Conservation (phyloP, 768 basidiomycete genomes). For the Mycena crocata region DNA sequence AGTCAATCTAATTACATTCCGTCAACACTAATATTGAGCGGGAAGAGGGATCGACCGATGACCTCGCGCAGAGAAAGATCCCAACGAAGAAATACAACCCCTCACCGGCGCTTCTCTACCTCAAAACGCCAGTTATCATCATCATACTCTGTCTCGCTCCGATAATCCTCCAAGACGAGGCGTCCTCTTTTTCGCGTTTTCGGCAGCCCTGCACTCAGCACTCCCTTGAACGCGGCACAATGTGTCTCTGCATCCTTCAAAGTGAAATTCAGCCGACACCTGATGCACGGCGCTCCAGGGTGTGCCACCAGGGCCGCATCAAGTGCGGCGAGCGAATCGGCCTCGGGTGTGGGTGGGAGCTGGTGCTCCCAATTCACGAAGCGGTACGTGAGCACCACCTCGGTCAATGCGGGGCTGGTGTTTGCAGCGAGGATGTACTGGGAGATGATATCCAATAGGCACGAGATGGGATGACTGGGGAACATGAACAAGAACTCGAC, state of each 20-base stretch:
- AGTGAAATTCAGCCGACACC: background rate
- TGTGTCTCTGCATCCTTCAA: background rate
- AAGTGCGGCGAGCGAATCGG: background rate
- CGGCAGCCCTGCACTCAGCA: too few species aligned
- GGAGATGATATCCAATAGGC: background rate
- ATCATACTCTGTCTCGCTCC: too few species aligned
- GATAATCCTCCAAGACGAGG: too few species aligned
- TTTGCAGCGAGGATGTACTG: background rate
- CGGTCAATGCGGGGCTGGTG: background rate
- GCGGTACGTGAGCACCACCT: background rate
- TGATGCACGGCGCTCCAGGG: background rate
- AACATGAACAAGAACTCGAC: background rate
- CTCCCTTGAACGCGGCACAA: background rate
- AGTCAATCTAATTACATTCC: too few species aligned
- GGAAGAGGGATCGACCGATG: too few species aligned
- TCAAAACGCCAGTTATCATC: too few species aligned
- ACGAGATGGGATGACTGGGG: background rate
- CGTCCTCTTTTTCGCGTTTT: too few species aligned
- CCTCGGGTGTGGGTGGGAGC: background rate
- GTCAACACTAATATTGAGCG: too few species aligned
- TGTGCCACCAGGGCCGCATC: background rate
- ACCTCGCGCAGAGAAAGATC: too few species aligned
- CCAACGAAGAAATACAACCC: too few species aligned
- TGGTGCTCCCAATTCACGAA: background rate
- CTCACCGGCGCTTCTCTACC: too few species aligned